Evolutionary conservation across 148 eudicot genomes (phyloP).

Genomic region (Fallopia convolvulus): DNA sequence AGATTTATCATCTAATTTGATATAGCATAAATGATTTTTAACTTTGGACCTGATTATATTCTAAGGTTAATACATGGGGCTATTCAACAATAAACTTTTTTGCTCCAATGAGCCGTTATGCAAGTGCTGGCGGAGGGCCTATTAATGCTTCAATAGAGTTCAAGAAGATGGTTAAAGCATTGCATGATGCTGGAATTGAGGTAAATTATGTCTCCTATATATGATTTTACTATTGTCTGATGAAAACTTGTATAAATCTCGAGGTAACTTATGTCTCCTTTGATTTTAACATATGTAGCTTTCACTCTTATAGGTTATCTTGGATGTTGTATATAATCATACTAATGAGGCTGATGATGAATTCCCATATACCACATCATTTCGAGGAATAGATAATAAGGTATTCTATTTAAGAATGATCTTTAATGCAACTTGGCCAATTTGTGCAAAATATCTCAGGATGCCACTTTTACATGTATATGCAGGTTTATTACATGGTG

Average conservation of each 20-base stretch:
- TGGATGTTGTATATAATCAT: conserved; percentile 98
- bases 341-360: conserved; percentile 98
- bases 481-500: conserved; percentile 92
- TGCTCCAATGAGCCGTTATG: conserved; percentile 99
- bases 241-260: too few relatives aligned
- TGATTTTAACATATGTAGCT: conserved; percentile 3
- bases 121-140: conserved; percentile 93
- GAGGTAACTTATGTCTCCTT: too few relatives aligned
- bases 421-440: neutral
- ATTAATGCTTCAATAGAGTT: conserved; percentile 71
- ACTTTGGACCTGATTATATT: neutral
- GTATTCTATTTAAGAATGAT: conserved; percentile 18
- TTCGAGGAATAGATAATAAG: conserved; percentile 98
- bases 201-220: conserved; percentile 24
- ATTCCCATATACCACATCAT: conserved; percentile 83
- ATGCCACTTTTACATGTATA: neutral
- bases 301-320: conserved; percentile 59
- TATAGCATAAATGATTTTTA: neutral
- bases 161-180: conserved; percentile 92
- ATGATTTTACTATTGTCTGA: neutral
- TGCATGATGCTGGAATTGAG: conserved; percentile 96
- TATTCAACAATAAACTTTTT: conserved; percentile 98
- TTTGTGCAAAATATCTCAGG: neutral
- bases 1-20: neutral
- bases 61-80: conserved; percentile 94